phyloP scores from a whole-genome alignment of 352 stramenopile genomes.

The Globisporangium mamillatum region DNA sequence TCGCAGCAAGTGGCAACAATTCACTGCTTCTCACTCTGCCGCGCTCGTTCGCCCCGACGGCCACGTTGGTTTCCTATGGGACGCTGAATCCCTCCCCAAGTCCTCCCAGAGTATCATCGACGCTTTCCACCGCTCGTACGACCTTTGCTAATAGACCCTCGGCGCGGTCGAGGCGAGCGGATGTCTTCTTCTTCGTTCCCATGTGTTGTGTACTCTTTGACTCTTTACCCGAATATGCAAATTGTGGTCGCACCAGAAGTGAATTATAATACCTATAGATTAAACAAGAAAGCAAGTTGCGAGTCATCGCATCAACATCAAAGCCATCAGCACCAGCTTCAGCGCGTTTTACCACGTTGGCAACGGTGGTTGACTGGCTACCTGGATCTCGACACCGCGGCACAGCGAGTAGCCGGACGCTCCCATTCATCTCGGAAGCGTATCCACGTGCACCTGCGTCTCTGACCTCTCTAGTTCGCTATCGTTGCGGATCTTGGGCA shows the following conservation, averaged over 20 bases:
- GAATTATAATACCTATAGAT: conserved; percentile 7
- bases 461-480: neutral
- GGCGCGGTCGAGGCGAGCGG: neutral
- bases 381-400: neutral
- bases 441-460: neutral
- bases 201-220: conserved; percentile 10
- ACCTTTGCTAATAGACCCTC: conserved; percentile 6
- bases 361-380: neutral
- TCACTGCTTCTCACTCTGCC: conserved; percentile 30
- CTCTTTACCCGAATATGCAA: neutral
- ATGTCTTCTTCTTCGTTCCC: neutral
- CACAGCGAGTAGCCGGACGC: neutral
- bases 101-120: conserved; percentile 3
- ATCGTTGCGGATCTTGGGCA: conserved; percentile 16
- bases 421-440: conserved; percentile 12
- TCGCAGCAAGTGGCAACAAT: conserved; percentile 37
- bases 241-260: neutral
- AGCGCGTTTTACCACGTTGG: neutral
- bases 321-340: neutral
- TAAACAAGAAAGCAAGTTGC: neutral
- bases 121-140: conserved; percentile 14
- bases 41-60: conserved; percentile 78
- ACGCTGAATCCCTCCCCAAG: neutral
- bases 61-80: conserved; percentile 71
- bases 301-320: neutral